phyloP scores from a whole-genome alignment of 2,329 filamentous ascomycete genomes.

The Beauveria australis region DNA sequence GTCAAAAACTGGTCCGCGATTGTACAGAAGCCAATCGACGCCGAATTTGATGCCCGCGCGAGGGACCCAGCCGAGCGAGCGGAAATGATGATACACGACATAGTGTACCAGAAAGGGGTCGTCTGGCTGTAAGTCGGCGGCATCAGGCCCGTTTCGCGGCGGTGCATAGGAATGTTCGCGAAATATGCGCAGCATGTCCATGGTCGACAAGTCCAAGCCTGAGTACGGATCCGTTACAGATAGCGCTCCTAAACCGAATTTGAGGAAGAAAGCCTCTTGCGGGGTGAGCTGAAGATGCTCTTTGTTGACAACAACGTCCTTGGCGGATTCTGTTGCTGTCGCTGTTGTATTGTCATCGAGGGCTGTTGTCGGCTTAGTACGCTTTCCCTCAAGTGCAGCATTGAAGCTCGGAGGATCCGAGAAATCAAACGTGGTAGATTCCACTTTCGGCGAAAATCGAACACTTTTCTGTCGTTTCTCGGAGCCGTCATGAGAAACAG shows the following conservation, averaged over 20 bases:
- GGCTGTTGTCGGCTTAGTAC: constrained; percentile 16
- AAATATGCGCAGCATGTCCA: constrained; percentile 57
- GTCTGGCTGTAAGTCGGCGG: constrained; percentile 53
- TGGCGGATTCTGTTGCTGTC: neutral
- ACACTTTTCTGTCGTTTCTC: constrained; percentile 53
- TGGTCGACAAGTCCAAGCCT: constrained; percentile 37
- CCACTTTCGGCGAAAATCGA: constrained; percentile 59
- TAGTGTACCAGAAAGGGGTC: constrained; percentile 83
- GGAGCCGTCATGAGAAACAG: neutral
- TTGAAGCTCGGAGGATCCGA: constrained; percentile 44
- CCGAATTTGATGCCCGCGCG: constrained; percentile 91
- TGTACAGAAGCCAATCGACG: constrained; percentile 90
- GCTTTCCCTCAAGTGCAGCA: constrained; percentile 15
- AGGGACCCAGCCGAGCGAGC: constrained; percentile 90
- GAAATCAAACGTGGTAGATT: constrained; percentile 52
- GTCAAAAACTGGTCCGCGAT: constrained; percentile 84
- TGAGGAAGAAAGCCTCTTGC: constrained; percentile 87
- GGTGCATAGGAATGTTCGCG: constrained; percentile 64
- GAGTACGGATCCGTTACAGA: constrained; percentile 47
- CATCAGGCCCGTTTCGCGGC: constrained; percentile 32
- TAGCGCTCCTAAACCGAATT: constrained; percentile 70
- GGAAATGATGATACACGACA: constrained; percentile 89
- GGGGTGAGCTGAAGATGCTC: constrained; percentile 89
- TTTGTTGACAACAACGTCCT: constrained; percentile 34
- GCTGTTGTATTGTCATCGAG: constrained; percentile 8